A percentile compares a stretch with the other conserved stretches of the same genome.
These are phyloP conservation scores for Phialophora expanda DNA, from an alignment of 2,329 filamentous ascomycete species.

Conservation along the genomic window DNA sequence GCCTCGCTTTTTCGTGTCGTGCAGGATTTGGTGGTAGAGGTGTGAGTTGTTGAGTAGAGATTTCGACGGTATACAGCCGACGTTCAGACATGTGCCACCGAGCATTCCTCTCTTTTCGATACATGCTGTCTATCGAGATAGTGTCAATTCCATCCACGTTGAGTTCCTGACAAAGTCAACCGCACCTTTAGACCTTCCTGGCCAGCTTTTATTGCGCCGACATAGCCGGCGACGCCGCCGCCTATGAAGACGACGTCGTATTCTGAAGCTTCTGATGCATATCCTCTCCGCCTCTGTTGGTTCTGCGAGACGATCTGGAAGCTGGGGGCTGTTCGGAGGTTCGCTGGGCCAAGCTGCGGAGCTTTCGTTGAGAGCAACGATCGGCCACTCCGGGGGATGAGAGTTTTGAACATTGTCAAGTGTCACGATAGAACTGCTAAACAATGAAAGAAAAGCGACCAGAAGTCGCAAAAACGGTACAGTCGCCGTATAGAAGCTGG, in stretches of 20 bases:
- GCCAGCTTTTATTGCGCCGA: constrained; percentile 97
- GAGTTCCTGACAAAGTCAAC: constrained; percentile 7
- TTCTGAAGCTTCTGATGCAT: constrained; percentile 66
- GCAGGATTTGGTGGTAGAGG: constrained; percentile 93
- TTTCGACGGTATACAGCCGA: constrained; percentile 99
- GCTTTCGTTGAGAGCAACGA: constrained; percentile 37
- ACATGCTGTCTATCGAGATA: constrained; percentile 74
- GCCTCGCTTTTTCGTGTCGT: constrained; percentile 95
- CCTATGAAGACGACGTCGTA: constrained; percentile 98
- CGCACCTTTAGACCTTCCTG: constrained; percentile 93
- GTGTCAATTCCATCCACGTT: constrained; percentile 24
- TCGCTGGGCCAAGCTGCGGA: constrained; percentile 38
- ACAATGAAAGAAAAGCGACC: constrained; percentile 29
- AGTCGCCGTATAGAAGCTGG: constrained; percentile 21
- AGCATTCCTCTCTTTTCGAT: constrained; percentile 97
- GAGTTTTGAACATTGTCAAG: constrained; percentile 36
- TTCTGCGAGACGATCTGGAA: constrained; percentile 38
- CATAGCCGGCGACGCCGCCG: constrained; percentile 96
- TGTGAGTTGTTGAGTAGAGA: constrained; percentile 99
- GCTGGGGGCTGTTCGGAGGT: constrained; percentile 37
- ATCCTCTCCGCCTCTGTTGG: constrained; percentile 35
- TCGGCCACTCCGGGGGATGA: constrained; percentile 34
- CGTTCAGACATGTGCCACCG: constrained; percentile 96
- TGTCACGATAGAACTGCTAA: constrained; percentile 1
- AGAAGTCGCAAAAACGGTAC: constrained; percentile 24